A percentile compares a stretch with the other conserved stretches of the same genome.
Conservation (phyloP, 169 alveolate genomes). For the Perkinsus olseni region DNA sequence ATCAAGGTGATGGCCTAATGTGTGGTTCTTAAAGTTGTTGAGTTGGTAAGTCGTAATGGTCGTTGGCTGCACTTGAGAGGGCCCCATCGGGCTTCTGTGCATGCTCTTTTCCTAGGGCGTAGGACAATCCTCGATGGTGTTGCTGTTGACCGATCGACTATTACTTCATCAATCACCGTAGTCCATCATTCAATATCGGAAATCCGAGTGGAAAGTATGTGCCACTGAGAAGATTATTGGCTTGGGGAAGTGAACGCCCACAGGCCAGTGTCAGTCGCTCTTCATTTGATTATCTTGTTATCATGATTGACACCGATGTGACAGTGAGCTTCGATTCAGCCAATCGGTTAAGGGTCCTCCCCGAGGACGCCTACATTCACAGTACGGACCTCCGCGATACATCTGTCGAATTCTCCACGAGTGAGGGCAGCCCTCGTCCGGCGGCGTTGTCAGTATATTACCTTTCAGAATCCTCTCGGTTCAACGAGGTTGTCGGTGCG, state of each 20-base stretch:
- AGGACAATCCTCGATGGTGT: no score
- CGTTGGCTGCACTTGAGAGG: background rate
- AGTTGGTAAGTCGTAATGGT: background rate
- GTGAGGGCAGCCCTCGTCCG: background rate
- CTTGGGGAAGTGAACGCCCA: no score
- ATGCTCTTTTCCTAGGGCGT: background rate
- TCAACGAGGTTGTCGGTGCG: background rate
- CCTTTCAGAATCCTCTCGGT: background rate
- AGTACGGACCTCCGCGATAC: background rate
- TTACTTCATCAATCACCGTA: no score
- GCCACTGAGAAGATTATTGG: no score
- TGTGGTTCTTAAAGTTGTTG: background rate
- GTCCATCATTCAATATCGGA: no score
- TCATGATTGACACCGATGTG: background rate
- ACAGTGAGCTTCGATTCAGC: background rate
- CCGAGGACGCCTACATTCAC: background rate
- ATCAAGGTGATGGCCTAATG: background rate
- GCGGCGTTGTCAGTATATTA: background rate
- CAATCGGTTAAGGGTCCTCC: background rate
- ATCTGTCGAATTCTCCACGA: background rate
- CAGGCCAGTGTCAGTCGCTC: no score
- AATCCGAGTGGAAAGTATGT: no score
- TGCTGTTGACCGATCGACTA: no score
- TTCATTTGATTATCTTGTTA: no score
- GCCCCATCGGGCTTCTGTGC: background rate